Evolutionary conservation across 225 moss, liverwort and hornwort genomes (phyloP), one percentile per base, ranked within the genome.

Genomic region (Straminergon stramineum): DNA sequence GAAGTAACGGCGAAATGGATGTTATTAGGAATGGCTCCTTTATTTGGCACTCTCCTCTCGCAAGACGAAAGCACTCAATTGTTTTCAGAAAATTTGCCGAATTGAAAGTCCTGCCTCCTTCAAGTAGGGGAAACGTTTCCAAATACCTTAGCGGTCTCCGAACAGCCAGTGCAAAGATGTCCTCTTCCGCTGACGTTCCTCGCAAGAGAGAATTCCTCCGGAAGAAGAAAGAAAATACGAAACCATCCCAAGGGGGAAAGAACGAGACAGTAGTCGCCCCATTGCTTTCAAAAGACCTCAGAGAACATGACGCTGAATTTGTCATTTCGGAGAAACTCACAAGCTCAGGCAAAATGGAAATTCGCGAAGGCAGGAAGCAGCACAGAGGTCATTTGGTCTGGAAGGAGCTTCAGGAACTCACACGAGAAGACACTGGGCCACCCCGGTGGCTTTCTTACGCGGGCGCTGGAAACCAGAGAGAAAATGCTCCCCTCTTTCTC

Each of bases 401-500:
- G 94, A 91, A 96, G 57, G 93, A 90, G 91, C 94, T 94, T 81
- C 94, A 93, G 80, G 90, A 89, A 16, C 93, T 94, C 56, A 83
- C 92, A 20, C 84, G 90, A 60, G 43, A 87, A 78, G 92, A 96
- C 67, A 73, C 65, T 66, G 97, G 96, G 56, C 94, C 96, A 63
- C 96, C 94, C 20, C 91, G 94, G 85, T 98, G 98, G 98, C 91
- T 95, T 51, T 90, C 90, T 86, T 95, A 93, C 69, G 17, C 71
- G 83, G 92, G 93, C 31, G 82, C 89, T 37, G 91, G 83, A 45
- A 90, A 85, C 1, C 92, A 79, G 51, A 93, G 92, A 39, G 77
- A 87, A 80, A 95, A 96, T 91, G 94, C 94, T 37, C 97, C 97
- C 66, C 86, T 97, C 34, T 93, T 98, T 80, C 94, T 97, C 58